These are phyloP conservation scores for Trichosporon sp. DNA, from an alignment of 1,284 basidiomycete species.

Conservation along the genomic window DNA sequence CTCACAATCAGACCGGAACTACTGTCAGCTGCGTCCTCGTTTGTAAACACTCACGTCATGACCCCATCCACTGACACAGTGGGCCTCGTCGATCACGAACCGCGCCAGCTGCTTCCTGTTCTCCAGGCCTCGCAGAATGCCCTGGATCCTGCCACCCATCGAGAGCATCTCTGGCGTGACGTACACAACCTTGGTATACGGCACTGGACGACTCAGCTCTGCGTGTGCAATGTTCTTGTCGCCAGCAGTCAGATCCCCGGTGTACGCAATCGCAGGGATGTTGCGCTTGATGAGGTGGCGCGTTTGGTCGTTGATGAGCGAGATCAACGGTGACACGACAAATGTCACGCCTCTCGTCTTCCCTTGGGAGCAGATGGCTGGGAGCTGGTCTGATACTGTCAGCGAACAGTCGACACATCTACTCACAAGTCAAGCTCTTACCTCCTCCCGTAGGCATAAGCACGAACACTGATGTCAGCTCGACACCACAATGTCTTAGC, in stretches of 20 bases:
- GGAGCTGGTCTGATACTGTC: slow-evolving; percentile 59
- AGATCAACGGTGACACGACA: slow-evolving; percentile 83
- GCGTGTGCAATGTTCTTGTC: slow-evolving; percentile 51
- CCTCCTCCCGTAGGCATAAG: slow-evolving; percentile 97
- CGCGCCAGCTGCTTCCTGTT: slow-evolving; percentile 63
- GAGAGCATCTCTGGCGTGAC: slow-evolving; percentile 89
- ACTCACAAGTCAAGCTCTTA: slow-evolving; percentile 72
- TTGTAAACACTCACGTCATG: slow-evolving; percentile 44
- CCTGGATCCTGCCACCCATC: slow-evolving; percentile 59
- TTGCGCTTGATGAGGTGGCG: slow-evolving; percentile 61
- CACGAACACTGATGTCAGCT: slow-evolving; percentile 64
- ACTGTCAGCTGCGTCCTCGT: slow-evolving; percentile 15
- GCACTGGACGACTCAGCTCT: slow-evolving; percentile 51
- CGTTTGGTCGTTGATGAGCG: slow-evolving; percentile 89
- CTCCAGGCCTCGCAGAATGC: slow-evolving; percentile 61
- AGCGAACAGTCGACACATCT: background rate
- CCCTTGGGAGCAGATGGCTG: slow-evolving; percentile 72
- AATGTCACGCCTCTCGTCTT: slow-evolving; percentile 77
- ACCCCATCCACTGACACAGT: slow-evolving; percentile 66
- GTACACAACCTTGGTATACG: slow-evolving; percentile 65
- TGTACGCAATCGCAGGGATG: slow-evolving; percentile 70
- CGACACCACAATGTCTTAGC: background rate
- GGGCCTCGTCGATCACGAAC: slow-evolving; percentile 95
- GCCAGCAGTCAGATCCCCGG: slow-evolving; percentile 56
- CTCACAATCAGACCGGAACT: slow-evolving; percentile 49